Evolutionary conservation across 306 rosid genomes (phyloP), one percentile per base, ranked within the genome.

Genomic region (Prunus padus): DNA sequence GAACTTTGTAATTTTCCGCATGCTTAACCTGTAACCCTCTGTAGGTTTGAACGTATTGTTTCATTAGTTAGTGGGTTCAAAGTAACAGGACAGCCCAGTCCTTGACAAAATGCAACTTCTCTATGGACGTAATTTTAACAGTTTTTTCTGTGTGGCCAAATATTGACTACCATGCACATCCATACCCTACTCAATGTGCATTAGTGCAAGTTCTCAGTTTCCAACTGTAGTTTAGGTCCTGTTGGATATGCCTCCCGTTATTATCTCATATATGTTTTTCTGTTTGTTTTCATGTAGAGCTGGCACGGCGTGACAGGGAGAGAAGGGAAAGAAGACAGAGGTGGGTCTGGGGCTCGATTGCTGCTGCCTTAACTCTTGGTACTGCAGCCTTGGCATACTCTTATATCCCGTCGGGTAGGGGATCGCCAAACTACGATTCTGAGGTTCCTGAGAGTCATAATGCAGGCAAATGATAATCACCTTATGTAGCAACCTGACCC

Each of bases 281-380:
- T 67, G 55, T 51, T 3, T 81, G 75, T n/a, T 28, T 37, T 65
- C 69, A 28, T 82, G 51, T 66, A 96, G 99, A 92, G 85, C 72
- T 75, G 87, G 89, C 96, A 9, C 84, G 99, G 71, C 91, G 90
- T 1, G 92, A 85, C 80, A 90, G 99, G 82, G 90, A 88, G 73
- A 80, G 84, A 50, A 92, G 72, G 78, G 87, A 81, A 30, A 84
- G 80, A 78, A 86, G 84, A 86, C 98, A 90, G 26, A 92, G 84
- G 77, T 96, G 99, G 99, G 71, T 96, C 33, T 92, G 99, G 99
- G 96, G 97, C 28, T 88, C 91, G 20, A 82, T 92, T 37, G 88
- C 92, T 26, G 72, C 96, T 57, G 90, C 86, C 8, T 83, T 90
- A 45, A 81, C 84, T 1, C 85, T 96, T 22, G 86, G 97, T 61